Evolutionary conservation across 805 yeast species (phyloP).

Genomic region (Candida pseudofarinosa): DNA sequence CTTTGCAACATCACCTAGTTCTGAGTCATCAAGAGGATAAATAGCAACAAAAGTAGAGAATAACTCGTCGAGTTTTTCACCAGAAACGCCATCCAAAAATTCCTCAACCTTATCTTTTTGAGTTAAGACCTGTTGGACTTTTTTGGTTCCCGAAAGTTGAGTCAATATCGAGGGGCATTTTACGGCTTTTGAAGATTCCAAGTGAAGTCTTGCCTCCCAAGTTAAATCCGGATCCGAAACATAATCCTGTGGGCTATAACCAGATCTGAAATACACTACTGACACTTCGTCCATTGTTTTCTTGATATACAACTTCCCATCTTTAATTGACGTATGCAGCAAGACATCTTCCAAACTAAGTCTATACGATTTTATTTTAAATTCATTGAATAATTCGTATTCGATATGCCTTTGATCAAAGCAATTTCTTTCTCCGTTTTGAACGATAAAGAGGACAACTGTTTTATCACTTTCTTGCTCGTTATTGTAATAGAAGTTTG

Average conservation of each 20-base stretch:
- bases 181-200: slow-evolving; percentile 77
- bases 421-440: slow-evolving; percentile 80
- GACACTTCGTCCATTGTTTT: slow-evolving; percentile 68
- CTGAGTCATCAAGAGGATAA: slow-evolving; percentile 76
- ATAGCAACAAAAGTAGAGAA: slow-evolving; percentile 76
- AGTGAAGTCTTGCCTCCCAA: slow-evolving; percentile 71
- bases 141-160: slow-evolving; percentile 90
- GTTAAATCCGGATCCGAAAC: slow-evolving; percentile 46
- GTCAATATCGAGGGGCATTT: slow-evolving; percentile 89
- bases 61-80: slow-evolving; percentile 29
- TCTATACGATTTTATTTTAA: slow-evolving; percentile 61
- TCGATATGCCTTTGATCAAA: slow-evolving; percentile 90
- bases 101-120: slow-evolving; percentile 43
- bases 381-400: slow-evolving; percentile 53
- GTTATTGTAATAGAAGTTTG: slow-evolving; percentile 52
- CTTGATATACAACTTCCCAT: slow-evolving; percentile 48
- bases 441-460: slow-evolving; percentile 72
- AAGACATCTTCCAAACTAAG: slow-evolving; percentile 60
- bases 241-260: slow-evolving; percentile 84
- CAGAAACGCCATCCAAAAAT: slow-evolving; percentile 38
- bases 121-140: slow-evolving; percentile 86
- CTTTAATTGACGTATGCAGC: slow-evolving; percentile 36
- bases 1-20: slow-evolving; percentile 58
- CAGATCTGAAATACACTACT: slow-evolving; percentile 86
- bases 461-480: slow-evolving; percentile 33